Evolutionary conservation across 257 asterid genomes (phyloP).

Genomic region (Cynanchum wilfordii): DNA sequence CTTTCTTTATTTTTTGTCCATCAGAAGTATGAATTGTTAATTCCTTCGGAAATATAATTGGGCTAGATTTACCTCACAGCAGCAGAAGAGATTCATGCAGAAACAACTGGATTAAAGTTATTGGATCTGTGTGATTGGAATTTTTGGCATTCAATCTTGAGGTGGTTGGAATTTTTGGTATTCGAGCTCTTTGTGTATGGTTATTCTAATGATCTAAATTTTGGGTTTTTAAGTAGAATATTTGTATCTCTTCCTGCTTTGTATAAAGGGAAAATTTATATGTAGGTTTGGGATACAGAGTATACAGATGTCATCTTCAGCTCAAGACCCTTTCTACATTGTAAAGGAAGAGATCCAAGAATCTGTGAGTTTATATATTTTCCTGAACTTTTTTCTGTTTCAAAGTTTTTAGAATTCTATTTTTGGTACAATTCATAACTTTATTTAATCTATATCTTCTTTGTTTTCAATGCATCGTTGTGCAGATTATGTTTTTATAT

Average conservation of each 20-base stretch:
- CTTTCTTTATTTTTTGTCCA: no score
- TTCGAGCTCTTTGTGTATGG: neutral
- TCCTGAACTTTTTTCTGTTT: neutral
- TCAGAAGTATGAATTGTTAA: no score
- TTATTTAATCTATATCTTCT: neutral
- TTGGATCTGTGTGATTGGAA: no score
- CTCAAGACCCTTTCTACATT: conserved; percentile 93
- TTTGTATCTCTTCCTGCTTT: neutral
- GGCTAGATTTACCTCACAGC: no score
- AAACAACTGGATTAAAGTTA: no score
- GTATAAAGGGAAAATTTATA: neutral
- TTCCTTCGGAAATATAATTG: no score
- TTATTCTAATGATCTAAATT: neutral
- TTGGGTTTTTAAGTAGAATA: neutral
- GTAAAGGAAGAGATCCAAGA: conserved; percentile 97
- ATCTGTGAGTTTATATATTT: conserved; percentile 51
- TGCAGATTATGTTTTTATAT: neutral
- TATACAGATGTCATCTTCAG: conserved; percentile 65
- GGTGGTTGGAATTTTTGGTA: neutral
- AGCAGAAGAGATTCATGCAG: no score
- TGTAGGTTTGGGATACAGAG: neutral
- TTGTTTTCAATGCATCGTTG: neutral
- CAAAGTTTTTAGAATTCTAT: neutral
- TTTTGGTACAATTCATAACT: neutral
- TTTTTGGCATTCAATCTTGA: neutral